Evolutionary conservation across 2,329 filamentous ascomycete species (phyloP), one percentile per base, ranked within the genome.

Genomic region (Monosporascus ibericus): DNA sequence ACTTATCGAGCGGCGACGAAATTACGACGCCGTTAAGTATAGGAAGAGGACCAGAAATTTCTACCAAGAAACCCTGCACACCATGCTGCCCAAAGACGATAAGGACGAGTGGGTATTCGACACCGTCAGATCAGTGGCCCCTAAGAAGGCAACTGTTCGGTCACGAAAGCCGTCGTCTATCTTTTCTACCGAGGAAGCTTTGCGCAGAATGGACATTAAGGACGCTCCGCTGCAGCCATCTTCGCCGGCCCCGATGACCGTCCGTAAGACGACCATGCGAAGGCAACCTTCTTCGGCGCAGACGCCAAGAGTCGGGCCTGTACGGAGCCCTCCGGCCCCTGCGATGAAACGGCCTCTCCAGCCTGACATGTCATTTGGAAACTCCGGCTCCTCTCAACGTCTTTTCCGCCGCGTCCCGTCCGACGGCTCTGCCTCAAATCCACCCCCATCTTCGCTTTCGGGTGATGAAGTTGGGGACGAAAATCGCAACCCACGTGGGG

Each of bases 81-180:
- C 82, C 8, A 80, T 95, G 50, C 78, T 81, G 2, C 78, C 82
- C 2, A 83, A 77, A 59, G 76, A 82, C 38, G 86, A 91, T 5
- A 78, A 88, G 17, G 90, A 96, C 58, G 92, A 89, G 58, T 97
- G 92, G 92, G 87, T 95, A 2, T 97, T 97, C 66, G 92, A 96
- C 65, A 97, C 92, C 0, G 85, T 97, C 65, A 94, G 89, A 69
- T 90, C 88, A 0, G 75, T 86, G 34, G 78, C 75, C 4, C 77
- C 82, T 4, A 81, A 81, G 61, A 82, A 79, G 39, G 70, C 74
- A 15, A 75, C 74, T 0, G 72, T 77, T 50, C 80, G 75, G 63
- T 70, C 75, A 47, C 75, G 81, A 50, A 81, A 82, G 54, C 74
- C 80, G 5, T 84, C 81, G 1, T 77, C 79, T 6, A 76, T 82